These are phyloP conservation scores for Pichia cactophila DNA, from an alignment of 1,139 yeast species.

Conservation along the genomic window DNA sequence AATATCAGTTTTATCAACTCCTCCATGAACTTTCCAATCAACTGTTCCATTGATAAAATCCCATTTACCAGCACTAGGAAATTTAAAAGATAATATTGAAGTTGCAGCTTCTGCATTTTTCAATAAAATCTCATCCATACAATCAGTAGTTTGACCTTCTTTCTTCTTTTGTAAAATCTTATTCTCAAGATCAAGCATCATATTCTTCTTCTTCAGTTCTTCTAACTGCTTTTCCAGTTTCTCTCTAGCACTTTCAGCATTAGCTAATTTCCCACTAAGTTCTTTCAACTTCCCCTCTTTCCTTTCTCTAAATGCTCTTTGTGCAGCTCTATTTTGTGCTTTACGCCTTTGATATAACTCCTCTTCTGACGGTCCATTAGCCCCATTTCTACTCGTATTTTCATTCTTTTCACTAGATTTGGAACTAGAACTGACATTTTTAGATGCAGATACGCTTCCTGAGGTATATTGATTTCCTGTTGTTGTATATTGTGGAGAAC, in stretches of 20 bases:
- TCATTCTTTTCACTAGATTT: background rate
- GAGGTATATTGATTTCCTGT: background rate
- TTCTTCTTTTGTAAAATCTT: constrained; percentile 34
- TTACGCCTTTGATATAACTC: constrained; percentile 52
- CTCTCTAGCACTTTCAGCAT: constrained; percentile 54
- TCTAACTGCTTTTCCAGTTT: constrained; percentile 49
- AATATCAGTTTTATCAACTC: background rate
- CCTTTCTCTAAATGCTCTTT: constrained; percentile 80
- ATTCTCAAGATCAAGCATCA: constrained; percentile 52
- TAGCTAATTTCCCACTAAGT: constrained; percentile 50
- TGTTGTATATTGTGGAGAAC: background rate
- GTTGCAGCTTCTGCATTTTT: background rate
- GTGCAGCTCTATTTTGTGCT: constrained; percentile 86
- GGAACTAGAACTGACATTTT: background rate
- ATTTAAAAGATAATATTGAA: constrained; percentile 8
- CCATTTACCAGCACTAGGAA: constrained; percentile 15
- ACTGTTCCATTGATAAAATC: constrained; percentile 23
- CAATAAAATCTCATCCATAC: background rate
- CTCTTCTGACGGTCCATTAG: constrained; percentile 30
- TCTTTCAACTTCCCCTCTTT: constrained; percentile 70
- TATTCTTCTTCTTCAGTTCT: constrained; percentile 44
- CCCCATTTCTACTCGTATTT: background rate
- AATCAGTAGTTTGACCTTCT: background rate
- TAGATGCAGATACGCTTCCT: background rate
- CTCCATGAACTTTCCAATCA: constrained; percentile 12